Evolutionary conservation across 2,329 filamentous ascomycete genomes (phyloP).

Genomic region (Colletotrichum karsti): DNA sequence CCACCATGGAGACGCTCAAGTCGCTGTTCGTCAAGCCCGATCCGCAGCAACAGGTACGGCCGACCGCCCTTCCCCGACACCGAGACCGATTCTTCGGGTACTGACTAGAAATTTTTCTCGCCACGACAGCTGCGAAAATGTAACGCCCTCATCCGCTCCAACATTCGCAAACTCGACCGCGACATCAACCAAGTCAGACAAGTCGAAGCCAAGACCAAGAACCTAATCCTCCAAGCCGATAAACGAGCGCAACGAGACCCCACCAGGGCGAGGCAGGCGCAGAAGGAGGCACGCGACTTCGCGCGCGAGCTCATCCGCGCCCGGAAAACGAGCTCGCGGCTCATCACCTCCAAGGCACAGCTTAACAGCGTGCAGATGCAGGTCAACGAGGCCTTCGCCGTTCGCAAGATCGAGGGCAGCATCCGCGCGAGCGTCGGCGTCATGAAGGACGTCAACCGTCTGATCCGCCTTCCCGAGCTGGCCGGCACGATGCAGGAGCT

Average conservation of each 20-base stretch:
- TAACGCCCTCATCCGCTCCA: slow-evolving; percentile 86
- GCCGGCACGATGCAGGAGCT: slow-evolving; percentile 90
- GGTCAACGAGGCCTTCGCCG: slow-evolving; percentile 94
- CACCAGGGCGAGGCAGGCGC: slow-evolving; percentile 79
- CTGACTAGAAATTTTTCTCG: background rate
- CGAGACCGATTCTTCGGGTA: background rate
- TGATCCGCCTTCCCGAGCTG: slow-evolving; percentile 86
- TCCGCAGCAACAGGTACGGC: slow-evolving; percentile 85
- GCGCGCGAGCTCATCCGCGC: slow-evolving; percentile 87
- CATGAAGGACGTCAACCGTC: slow-evolving; percentile 94
- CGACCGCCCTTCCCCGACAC: background rate
- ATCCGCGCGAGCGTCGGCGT: slow-evolving; percentile 88
- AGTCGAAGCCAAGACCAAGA: slow-evolving; percentile 85
- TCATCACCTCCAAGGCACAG: slow-evolving; percentile 90
- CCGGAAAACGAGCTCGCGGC: slow-evolving; percentile 76
- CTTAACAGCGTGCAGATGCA: slow-evolving; percentile 95
- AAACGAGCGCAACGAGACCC: slow-evolving; percentile 84
- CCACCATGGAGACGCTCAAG: slow-evolving; percentile 84
- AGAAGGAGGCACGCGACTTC: slow-evolving; percentile 85
- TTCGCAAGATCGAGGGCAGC: slow-evolving; percentile 94
- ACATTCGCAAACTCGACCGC: slow-evolving; percentile 93
- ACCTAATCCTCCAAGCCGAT: slow-evolving; percentile 84
- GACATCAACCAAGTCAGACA: slow-evolving; percentile 83
- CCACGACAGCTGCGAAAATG: slow-evolving; percentile 86
- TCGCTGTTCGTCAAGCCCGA: slow-evolving; percentile 91